A percentile compares a stretch with the other conserved stretches of the same genome.
Evolutionary conservation across 2,329 filamentous ascomycete species (phyloP).

Genomic region (Phaeosphaeria sp.): DNA sequence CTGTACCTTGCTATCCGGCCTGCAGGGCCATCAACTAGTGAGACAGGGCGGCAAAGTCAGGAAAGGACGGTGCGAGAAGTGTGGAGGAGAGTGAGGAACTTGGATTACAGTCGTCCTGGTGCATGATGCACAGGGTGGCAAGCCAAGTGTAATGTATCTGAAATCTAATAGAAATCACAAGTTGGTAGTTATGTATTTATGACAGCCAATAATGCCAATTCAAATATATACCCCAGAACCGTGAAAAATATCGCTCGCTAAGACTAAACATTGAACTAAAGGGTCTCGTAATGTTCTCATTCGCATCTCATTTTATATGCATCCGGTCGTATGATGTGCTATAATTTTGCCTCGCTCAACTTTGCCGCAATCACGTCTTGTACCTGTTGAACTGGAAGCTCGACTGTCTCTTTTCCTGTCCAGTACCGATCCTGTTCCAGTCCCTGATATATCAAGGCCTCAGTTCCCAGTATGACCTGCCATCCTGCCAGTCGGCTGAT

Average conservation of each 20-base stretch:
- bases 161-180: too few species aligned
- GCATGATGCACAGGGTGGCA: slow-evolving; percentile 29
- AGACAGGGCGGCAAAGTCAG: slow-evolving; percentile 71
- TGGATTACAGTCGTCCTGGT: slow-evolving; percentile 73
- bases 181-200: too few species aligned
- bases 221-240: too few species aligned
- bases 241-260: neutral
- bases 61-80: slow-evolving; percentile 75
- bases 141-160: too few species aligned
- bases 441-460: slow-evolving; percentile 79
- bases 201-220: neutral
- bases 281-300: neutral
- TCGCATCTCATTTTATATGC: neutral
- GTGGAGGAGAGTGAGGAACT: slow-evolving; percentile 70
- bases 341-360: slow-evolving; percentile 34
- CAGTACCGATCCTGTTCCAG: slow-evolving; percentile 70
- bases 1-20: slow-evolving; percentile 75
- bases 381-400: slow-evolving; percentile 67
- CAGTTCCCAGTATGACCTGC: slow-evolving; percentile 77
- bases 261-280: neutral
- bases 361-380: slow-evolving; percentile 59
- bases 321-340: neutral
- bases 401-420: slow-evolving; percentile 66
- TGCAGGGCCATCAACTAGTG: slow-evolving; percentile 66
- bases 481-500: slow-evolving; percentile 69